Base-by-base conservation (phyloP, 768 basidiomycete genomes). In the Phylloporus rhodoxanthus region DNA sequence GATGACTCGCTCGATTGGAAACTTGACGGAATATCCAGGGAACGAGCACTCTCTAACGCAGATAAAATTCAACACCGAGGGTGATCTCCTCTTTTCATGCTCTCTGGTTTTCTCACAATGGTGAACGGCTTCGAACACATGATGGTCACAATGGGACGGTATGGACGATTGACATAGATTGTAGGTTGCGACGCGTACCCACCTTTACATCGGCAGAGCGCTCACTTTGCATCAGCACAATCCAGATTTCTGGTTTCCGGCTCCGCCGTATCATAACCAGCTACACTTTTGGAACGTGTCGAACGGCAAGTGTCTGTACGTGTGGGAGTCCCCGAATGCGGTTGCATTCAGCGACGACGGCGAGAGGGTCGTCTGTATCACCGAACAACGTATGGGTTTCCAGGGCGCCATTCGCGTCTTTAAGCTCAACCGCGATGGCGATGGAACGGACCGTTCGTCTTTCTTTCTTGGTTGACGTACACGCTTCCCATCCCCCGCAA, bases 21-120 rank as follows among this genome's bases (percentile, higher is more conserved):
- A 30, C 56, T 59, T 39, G 60, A 52, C 45, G 45, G 51, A 53
- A 58, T 58, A 33, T 25, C 60, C 25, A 91, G 94, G 95, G 58
- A 94, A 99, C 72, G 92, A 97, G 75, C 91, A 95, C 64, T 88
- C 95, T 44, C 75, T 98, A 62, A 97, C 94, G 8, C 92, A 97
- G 73, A 89, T 97, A 79, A 92, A 91, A 74, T 98, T 91, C 78
- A 99, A 97, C 73, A 70, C 76, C 46, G 96, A 98, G 64, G 96
- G 96, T 56, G 96, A 98, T 71, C 77, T 99, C 14, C 76, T 99
- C 44, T 96, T 99, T 70, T 85, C 92, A 20, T 91, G 87, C 64
- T 92, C 91, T 91, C 44, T 98, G 95, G 95, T 96, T 80, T 68
- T 85, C 93, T 11, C 91, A 95, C 61, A 99, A 99, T 61, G 96